Evolutionary conservation across 208 protist genomes (phyloP).

Genomic region (Lotmaria passim): DNA sequence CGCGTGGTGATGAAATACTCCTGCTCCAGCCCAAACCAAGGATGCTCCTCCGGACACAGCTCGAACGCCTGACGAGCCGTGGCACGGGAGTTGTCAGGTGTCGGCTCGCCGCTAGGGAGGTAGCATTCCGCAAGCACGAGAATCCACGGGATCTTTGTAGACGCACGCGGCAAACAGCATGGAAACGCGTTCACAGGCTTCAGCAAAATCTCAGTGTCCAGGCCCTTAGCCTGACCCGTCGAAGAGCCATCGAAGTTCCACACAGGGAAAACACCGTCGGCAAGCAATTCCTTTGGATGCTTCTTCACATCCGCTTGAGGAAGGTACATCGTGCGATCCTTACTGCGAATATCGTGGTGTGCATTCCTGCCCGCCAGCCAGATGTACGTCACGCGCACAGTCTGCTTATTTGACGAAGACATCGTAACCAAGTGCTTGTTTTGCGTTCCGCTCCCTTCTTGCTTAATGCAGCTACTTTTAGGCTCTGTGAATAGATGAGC

Average conservation of each 20-base stretch:
- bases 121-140: constrained; percentile 93
- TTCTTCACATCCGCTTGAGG: constrained; percentile 51
- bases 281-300: constrained; percentile 74
- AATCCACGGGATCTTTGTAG: constrained; percentile 86
- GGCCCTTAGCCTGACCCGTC: constrained; percentile 70
- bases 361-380: constrained; percentile 82
- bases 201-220: constrained; percentile 86
- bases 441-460: constrained; percentile 14
- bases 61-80: constrained; percentile 88
- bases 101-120: constrained; percentile 87
- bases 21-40: constrained; percentile 91
- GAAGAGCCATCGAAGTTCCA: constrained; percentile 98
- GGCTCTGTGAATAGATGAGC: background rate
- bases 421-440: constrained; percentile 30
- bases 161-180: constrained; percentile 72
- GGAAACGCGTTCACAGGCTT: constrained; percentile 90
- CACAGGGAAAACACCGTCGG: constrained; percentile 84
- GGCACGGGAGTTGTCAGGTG: constrained; percentile 92
- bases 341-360: constrained; percentile 88
- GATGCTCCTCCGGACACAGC: constrained; percentile 63
- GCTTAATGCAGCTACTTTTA: background rate
- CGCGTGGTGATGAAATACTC: constrained; percentile 74
- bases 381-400: constrained; percentile 83
- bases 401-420: constrained; percentile 44
- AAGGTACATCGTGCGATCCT: constrained; percentile 85